Evolutionary conservation across 129 eudicot genomes (phyloP).

Genomic region (Apium graveolens): DNA sequence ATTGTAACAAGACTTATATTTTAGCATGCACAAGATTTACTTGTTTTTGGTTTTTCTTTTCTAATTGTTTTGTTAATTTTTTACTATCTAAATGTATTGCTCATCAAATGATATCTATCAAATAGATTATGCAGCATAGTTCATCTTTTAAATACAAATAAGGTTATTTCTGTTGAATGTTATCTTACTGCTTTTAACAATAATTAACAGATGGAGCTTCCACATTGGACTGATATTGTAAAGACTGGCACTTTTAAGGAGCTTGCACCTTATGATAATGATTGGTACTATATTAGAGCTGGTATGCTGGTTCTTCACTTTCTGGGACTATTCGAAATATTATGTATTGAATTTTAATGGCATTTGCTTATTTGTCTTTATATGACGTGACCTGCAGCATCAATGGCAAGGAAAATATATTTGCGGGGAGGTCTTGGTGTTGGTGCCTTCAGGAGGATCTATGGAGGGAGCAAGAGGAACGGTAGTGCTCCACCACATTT

Average conservation of each 20-base stretch:
- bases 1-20: too few species aligned
- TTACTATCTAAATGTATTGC: neutral
- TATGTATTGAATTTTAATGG: neutral
- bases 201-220: conserved; percentile 52
- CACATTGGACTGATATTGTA: conserved; percentile 56
- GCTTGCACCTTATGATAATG: conserved; percentile 77
- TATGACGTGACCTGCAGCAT: conserved; percentile 27
- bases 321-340: neutral
- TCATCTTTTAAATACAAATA: neutral
- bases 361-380: neutral
- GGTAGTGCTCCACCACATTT: conserved; percentile 76
- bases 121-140: neutral
- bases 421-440: conserved; percentile 73
- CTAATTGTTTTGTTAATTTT: neutral
- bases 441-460: conserved; percentile 68
- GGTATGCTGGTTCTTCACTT: conserved; percentile 24
- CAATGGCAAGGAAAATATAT: conserved; percentile 71
- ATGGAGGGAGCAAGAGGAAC: conserved; percentile 80
- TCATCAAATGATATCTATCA: neutral
- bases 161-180: neutral
- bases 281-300: conserved; percentile 75
- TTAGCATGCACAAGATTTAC: neutral
- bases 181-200: neutral
- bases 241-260: conserved; percentile 62
- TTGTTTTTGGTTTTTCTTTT: neutral